Base-by-base conservation (phyloP, 192 early-diverging fungal genomes). In the Backusella tuberculispora region DNA sequence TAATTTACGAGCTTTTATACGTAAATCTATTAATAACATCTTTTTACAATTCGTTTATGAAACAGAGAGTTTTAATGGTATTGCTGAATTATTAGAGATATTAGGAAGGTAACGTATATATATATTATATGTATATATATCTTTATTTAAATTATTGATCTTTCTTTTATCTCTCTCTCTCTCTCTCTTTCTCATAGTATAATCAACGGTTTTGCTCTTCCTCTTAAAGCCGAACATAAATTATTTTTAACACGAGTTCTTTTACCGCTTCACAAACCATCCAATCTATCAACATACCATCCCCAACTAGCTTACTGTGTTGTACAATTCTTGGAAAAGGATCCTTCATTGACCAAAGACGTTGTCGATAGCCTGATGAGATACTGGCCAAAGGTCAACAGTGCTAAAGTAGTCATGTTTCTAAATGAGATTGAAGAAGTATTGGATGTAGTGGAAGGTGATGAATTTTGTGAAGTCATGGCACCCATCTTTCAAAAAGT, bases 301-400 rank as follows among this genome's bases (percentile, higher is more conserved):
- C 95, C 96, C 10, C 98, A 99, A 83, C 85, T 99, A 79, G 91
- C 95, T 2, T 99, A 99, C 81, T 99, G 98, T 74, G 95, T 98
- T 19, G 95, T 99, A 53, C 98, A 99, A 85, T 99, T 99, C 68
- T 85, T 99, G 64, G 97, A 99, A 73, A 99, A 99, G 83, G 98
- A 99, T 78, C 95, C 97, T 2, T 74, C 88, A 19, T 84, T 99
- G 66, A 98, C 97, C 88, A 92, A 68, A 94, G 95, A 95, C 87
- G 95, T 98, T 44, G 87, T 99, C 21, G 88, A 87, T 79, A 92
- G 94, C 6, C 82, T 99, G 47, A 83, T 99, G 73, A 88, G 96
- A 34, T 99, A 89, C 83, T 99, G 98, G 98, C 98, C 98, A 67
- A 99, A 98, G 83, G 95, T 99, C 48, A 99, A 99, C 88, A 95